Evolutionary conservation across 1,284 basidiomycete genomes (phyloP), one percentile per base, ranked within the genome.

Genomic region (Athelia psychrophila): DNA sequence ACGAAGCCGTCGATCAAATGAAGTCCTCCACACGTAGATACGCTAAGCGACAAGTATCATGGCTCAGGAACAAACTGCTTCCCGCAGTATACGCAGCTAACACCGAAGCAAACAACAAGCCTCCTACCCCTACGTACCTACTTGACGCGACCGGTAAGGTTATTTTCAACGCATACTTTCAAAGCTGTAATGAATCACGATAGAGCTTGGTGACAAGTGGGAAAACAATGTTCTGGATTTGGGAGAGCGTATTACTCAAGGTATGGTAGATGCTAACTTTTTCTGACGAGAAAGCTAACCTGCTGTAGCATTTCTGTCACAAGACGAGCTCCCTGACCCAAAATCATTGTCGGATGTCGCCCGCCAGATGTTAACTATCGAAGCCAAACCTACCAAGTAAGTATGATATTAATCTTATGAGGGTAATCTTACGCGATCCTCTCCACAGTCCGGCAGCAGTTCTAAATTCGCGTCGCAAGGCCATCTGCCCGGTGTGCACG

Each of bases 1-100:
- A 67, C 8, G 68, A 72, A 18, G 91, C 91, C 0, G 72, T 93
- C 1, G 84, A 88, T 36, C 78, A 78, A 19, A 98, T 94, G 83
- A 97, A 98, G 68, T 68, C 81, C 0, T 87, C 88, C 0, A 99
- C 96, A 1, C 75, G 91, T 18, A 90, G 94, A 68, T 99, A 99
- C 64, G 93, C 97, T 0, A 93, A 91, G 65, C 79, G 86, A 18
- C 97, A 99, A 66, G 77, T 95, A 35, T 86, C 88, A 47, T 99
- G 97, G 97, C 86, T 99, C 49, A 80, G 84, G 36, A 95, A 94
- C 64, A 95, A 97, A 68, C 71, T 99, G 4, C 66, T 98, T 9
- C 95, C 95, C 1, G 87, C 84, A 2, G 74, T 91, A 2, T 64
- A 79, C 32, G 77, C 76, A 27, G 77, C 80, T 12, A 77, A 83